Percentiles rank a stretch among this genome's conserved stretches.
Evolutionary conservation across 2,329 filamentous ascomycete species (phyloP).

Genomic region (Pseudocercospora eumusae): DNA sequence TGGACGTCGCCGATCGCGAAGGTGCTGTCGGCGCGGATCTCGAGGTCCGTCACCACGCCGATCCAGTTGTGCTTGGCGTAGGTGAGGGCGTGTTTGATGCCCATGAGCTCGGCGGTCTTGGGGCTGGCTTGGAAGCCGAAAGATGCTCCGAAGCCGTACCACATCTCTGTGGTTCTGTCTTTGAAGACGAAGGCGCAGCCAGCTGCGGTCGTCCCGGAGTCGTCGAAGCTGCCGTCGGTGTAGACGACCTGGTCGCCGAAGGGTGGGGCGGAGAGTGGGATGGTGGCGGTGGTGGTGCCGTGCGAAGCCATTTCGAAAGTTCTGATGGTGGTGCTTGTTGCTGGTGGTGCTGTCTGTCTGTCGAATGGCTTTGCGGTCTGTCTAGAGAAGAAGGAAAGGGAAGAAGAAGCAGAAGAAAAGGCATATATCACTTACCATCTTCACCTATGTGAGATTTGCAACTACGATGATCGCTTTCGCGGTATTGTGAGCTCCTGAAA

Average conservation of each 20-base stretch:
- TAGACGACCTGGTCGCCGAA: background rate
- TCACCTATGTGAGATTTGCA: background rate
- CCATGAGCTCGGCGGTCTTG: background rate
- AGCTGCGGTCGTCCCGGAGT: background rate
- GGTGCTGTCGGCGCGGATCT: background rate
- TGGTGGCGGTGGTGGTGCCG: background rate
- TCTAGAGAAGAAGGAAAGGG: background rate
- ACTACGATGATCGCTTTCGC: background rate
- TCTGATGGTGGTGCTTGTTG: background rate
- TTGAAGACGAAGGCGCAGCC: constrained; percentile 3
- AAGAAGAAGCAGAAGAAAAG: background rate
- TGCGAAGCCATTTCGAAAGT: constrained; percentile 2
- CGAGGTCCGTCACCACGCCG: background rate
- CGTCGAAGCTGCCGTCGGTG: background rate
- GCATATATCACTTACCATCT: background rate
- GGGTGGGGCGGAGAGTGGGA: background rate
- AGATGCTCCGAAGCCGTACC: background rate
- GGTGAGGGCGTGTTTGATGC: background rate
- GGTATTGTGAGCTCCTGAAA: background rate
- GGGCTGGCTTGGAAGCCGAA: background rate
- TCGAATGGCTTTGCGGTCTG: constrained; percentile 4
- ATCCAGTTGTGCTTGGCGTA: background rate
- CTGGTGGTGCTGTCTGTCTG: background rate
- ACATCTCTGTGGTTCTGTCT: background rate
- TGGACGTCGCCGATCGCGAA: background rate